Evolutionary conservation across 768 basidiomycete species (phyloP), one percentile per base, ranked within the genome.

Genomic region (Kwoniella sp.): DNA sequence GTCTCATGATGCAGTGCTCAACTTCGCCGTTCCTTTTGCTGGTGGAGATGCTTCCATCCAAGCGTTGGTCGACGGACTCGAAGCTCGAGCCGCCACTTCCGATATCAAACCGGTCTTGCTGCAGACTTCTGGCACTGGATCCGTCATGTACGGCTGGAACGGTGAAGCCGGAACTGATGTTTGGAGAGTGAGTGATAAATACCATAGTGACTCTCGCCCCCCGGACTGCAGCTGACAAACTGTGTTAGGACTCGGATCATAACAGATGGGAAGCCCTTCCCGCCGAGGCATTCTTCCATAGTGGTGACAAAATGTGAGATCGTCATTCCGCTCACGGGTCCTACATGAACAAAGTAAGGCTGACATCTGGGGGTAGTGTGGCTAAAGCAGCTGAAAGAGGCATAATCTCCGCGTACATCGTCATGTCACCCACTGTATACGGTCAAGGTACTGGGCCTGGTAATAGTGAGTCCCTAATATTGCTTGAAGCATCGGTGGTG

Each of bases 381-480:
- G 53, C 65, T 15, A 26, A 25, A 17, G 63, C 68, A 28, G 64
- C 68, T n/a, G 64, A 61, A 26, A 9, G 59, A 37, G 68, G 68
- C 11, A 50, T 61, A 41, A 55, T 66, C 23, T 65, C 64, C 48
- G 64, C 64, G 0, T 69, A 66, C 45, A 66, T 69, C 52, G 34
- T 69, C 38, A 61, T 66, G 29, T 61, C 63, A 3, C 65, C 68
- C 1, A 69, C 68, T 13, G 61, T 69, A 31, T 69, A 65, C 25
- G 68, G 68, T n/a, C 65, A 51, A 31, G 65, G 65, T 8, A 60
- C 58, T 13, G 65, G 65, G 4, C 58, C 65, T 15, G 65, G 65
- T 15, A 66, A 66, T 52, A 66, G 65, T 66, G 45, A 55, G 65
- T 60, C 41, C 25, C 30, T 2, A 34, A n/a, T 11, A 22, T 30